Evolutionary conservation across 2,329 filamentous ascomycete genomes (phyloP), one percentile per base, ranked within the genome.

Genomic region (Fusarium buharicum): DNA sequence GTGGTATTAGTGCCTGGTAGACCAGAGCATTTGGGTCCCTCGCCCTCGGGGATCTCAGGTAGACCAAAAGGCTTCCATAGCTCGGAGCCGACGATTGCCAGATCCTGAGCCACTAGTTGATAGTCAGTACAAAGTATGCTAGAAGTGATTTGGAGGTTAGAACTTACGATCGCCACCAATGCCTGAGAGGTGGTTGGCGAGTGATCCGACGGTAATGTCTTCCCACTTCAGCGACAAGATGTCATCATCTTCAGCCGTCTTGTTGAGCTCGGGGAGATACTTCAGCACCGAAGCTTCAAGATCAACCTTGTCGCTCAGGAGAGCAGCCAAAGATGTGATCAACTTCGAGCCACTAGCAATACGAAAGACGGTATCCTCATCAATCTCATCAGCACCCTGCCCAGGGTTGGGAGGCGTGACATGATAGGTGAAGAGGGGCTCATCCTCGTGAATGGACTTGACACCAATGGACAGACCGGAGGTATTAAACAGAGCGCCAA

Each of bases 131-230:
- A 5, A 1, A 6, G 17, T 6, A 31, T 10, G 22, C 2, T 24
- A 8, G 4, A 24, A 8, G 4, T 5, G 8, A 12, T 12, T 12
- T 1, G 9, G 6, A 47, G 16, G 7, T 10, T 11, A 7, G 2
- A 1, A 52, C 72, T 69, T 67, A 79, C 73, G 67, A 37, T 77
- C 77, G 10, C 70, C 72, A 1, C 68, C 72, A 20, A 82, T 68
- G 0, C 82, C 82, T 14, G 76, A 76, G 11, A 83, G 72, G 37
- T 84, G 81, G 3, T 73, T 76, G 2, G 79, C 78, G 9, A 84
- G 68, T 17, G 79, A 74, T 5, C 74, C 75, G 6, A 82, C 69
- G 0, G 81, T 84, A 28, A 84, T 71, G 10, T 80, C 76, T 31
- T 82, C 75, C 81, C 81, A 84, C 37, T 76, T 68, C 3, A 80